Base-by-base conservation (phyloP, 2,329 filamentous ascomycete species). In the Cordyceps pruinosa region DNA sequence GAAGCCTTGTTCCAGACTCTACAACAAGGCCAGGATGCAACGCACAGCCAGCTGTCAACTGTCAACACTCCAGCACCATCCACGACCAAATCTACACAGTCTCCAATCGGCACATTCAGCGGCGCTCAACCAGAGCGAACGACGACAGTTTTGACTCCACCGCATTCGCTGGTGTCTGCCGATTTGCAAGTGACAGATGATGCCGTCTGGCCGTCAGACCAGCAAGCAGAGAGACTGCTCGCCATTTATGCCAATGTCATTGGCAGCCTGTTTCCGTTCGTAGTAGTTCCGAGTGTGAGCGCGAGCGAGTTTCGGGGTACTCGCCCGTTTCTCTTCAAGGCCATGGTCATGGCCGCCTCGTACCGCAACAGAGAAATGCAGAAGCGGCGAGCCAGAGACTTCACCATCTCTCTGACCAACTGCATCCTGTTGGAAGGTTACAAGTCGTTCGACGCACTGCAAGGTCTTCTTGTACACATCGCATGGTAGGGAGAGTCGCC, bases 281-380 rank as follows among this genome's bases (percentile, higher is more conserved):
- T 57, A 9, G 55, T 45, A 15, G 4, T 30, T 3, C 47, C 55
- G 3, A 19, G 10, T 9, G 2, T 34, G 9, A 26, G 35, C 9
- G 46, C 47, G 1, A 12, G 19, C 17, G 21, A 44, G n/a, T 28
- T 57, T 2, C 35, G 55, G 2, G 3, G 37, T 1, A 51, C 35
- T 25, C 23, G 55, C 8, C 55, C 55, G 21, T 57, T 42, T 30
- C 30, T 57, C 10, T 50, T 57, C 26, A 57, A 57, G 47, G 55
- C 55, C 12, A 50, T 57, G 55, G 37, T 57, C 15, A 57, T 34
- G 35, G 55, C 55, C 9, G 55, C 55, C 2, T 42, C 55, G 23
- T 50, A 51, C 25, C 35, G 35, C 32, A 45, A 45, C 15, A 32
- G 55, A 32, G 55, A 57, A 10, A 6, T 57, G 13, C 55, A 57